These are phyloP conservation scores for Tritrichomonas foetus DNA, from an alignment of 208 protist species.

Conservation along the genomic window DNA sequence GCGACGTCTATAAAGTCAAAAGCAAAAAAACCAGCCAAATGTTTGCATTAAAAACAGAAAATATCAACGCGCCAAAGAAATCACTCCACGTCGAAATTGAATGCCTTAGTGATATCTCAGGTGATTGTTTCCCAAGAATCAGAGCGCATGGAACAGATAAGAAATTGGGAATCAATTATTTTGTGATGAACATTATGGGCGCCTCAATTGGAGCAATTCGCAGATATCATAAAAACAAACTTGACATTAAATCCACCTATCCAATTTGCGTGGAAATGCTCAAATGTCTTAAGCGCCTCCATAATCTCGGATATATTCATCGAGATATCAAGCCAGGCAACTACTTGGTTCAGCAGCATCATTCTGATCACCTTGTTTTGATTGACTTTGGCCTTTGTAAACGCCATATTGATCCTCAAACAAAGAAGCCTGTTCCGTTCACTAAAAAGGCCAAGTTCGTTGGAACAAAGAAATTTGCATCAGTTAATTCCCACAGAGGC, in stretches of 20 bases:
- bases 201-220: background rate
- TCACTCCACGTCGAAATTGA: background rate
- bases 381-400: slow-evolving; percentile 35
- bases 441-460: background rate
- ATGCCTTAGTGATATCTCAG: background rate
- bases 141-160: background rate
- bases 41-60: slow-evolving; percentile 9
- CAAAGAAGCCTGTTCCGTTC: background rate
- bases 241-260: background rate
- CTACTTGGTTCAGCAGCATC: background rate
- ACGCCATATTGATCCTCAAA: background rate
- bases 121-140: background rate
- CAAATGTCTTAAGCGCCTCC: background rate
- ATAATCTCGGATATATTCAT: background rate
- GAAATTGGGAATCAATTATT: background rate
- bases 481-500: background rate
- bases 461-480: slow-evolving; percentile 4
- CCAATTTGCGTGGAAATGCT: background rate
- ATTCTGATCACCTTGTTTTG: background rate
- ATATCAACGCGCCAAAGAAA: background rate
- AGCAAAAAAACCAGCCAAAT: background rate
- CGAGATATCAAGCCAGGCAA: background rate
- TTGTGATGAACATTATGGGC: background rate
- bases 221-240: background rate
- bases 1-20: background rate